These are phyloP conservation scores for Globisporangium lucens DNA, from an alignment of 352 stramenopile species.

Conservation along the genomic window DNA sequence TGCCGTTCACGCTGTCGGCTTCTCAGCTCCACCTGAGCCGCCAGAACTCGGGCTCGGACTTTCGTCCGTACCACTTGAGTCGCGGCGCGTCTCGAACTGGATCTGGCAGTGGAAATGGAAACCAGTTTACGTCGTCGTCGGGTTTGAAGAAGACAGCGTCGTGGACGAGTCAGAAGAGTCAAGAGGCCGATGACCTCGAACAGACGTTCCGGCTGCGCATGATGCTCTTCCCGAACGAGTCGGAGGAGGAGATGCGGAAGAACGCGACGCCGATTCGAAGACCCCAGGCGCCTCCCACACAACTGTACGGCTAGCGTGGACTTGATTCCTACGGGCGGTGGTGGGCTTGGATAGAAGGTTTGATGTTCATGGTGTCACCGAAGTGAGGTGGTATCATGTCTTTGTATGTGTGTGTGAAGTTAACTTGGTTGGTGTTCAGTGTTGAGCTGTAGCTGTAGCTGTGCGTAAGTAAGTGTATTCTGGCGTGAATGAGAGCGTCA, in stretches of 20 bases:
- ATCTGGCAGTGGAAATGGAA: neutral
- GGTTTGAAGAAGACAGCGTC: conserved; percentile 4
- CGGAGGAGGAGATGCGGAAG: conserved; percentile 9
- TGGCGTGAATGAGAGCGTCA: conserved; percentile 6
- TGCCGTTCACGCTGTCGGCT: conserved; percentile 3
- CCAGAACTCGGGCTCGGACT: conserved; percentile 5
- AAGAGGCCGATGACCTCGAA: conserved; percentile 25
- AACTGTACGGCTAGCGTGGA: neutral
- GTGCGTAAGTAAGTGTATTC: neutral
- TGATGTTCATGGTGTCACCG: neutral
- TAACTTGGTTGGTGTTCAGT: neutral
- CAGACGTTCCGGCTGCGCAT: conserved; percentile 32
- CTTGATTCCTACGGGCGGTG: neutral
- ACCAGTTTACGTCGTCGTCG: neutral
- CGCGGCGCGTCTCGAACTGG: conserved; percentile 3
- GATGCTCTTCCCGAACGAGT: conserved; percentile 25
- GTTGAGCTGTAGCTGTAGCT: neutral
- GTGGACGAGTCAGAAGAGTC: neutral
- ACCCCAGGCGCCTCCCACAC: neutral
- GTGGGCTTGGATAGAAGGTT: neutral
- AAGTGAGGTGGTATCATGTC: neutral
- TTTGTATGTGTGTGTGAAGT: neutral
- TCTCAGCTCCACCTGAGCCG: neutral
- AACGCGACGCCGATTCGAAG: neutral
- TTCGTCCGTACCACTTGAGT: neutral